Percentiles rank a stretch among this genome's conserved stretches.
These are phyloP conservation scores for Ulota crispa DNA, from an alignment of 225 moss, liverwort and hornwort species.

Conservation along the genomic window DNA sequence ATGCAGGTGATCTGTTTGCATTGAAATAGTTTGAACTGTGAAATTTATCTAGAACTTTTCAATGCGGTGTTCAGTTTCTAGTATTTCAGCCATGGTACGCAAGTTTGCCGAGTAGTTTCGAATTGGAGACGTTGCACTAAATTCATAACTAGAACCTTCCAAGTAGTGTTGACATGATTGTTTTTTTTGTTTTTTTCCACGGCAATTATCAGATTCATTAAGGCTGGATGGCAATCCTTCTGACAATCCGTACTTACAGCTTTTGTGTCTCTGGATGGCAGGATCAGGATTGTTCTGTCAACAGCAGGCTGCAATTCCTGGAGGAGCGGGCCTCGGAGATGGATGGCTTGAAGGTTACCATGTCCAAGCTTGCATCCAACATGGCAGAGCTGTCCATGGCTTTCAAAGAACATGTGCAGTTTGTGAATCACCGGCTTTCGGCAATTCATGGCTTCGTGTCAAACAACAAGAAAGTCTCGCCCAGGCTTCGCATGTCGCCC, in stretches of 20 bases:
- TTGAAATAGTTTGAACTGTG: background rate
- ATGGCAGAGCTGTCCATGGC: conserved; percentile 38
- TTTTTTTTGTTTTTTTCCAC: background rate
- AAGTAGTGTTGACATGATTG: background rate
- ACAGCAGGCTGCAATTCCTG: conserved; percentile 7
- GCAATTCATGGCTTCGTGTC: conserved; percentile 34
- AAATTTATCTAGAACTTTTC: background rate
- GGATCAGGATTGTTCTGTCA: conserved; percentile 20
- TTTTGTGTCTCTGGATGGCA: conserved; percentile 6
- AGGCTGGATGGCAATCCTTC: background rate
- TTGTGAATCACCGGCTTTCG: conserved; percentile 39
- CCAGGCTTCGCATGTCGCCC: conserved; percentile 8
- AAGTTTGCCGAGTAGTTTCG: background rate
- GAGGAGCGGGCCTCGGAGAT: conserved; percentile 33
- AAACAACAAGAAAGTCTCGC: conserved; percentile 25
- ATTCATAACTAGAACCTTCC: background rate
- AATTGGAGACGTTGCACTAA: background rate
- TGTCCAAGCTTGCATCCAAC: conserved; percentile 44
- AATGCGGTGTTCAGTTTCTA: background rate
- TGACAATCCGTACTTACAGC: background rate
- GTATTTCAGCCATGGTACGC: background rate
- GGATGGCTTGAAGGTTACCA: conserved; percentile 35
- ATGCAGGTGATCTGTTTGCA: background rate
- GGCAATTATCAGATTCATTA: background rate
- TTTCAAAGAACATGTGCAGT: conserved; percentile 47